These are phyloP conservation scores for Cyberlindnera xylosilytica DNA, from an alignment of 805 yeast genomes.

Conservation along the genomic window DNA sequence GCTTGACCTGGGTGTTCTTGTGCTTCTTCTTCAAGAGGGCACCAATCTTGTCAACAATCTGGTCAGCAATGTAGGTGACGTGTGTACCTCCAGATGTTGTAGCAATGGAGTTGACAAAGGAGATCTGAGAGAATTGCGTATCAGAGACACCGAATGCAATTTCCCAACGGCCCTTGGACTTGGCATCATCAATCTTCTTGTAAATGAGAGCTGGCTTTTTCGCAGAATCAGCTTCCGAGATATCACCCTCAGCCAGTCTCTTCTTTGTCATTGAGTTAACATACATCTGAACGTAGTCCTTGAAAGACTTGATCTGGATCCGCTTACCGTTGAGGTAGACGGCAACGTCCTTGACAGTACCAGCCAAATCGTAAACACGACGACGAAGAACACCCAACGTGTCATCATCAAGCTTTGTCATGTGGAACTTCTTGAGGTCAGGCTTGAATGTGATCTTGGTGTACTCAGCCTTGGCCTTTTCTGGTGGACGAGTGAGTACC, in stretches of 20 bases:
- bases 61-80: constrained; percentile 81
- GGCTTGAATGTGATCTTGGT: constrained; percentile 89
- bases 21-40: constrained; percentile 73
- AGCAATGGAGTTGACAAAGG: constrained; percentile 96
- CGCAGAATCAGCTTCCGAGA: constrained; percentile 33
- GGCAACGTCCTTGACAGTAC: constrained; percentile 80
- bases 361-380: constrained; percentile 94
- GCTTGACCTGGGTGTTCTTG: constrained; percentile 66
- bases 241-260: constrained; percentile 27
- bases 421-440: constrained; percentile 77
- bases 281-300: constrained; percentile 84
- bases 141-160: constrained; percentile 92
- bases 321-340: constrained; percentile 76
- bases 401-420: constrained; percentile 83
- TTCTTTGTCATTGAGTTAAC: constrained; percentile 66
- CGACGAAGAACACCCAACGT: constrained; percentile 80
- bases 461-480: constrained; percentile 59
- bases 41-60: constrained; percentile 71
- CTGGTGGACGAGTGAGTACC: constrained; percentile 48
- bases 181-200: constrained; percentile 64
- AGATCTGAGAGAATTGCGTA: constrained; percentile 86
- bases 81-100: constrained; percentile 98
- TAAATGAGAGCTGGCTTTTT: constrained; percentile 65
- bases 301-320: constrained; percentile 71
- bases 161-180: constrained; percentile 70